These are phyloP conservation scores for Boechera divaricarpa DNA, from an alignment of 345 rosid species.

Conservation along the genomic window DNA sequence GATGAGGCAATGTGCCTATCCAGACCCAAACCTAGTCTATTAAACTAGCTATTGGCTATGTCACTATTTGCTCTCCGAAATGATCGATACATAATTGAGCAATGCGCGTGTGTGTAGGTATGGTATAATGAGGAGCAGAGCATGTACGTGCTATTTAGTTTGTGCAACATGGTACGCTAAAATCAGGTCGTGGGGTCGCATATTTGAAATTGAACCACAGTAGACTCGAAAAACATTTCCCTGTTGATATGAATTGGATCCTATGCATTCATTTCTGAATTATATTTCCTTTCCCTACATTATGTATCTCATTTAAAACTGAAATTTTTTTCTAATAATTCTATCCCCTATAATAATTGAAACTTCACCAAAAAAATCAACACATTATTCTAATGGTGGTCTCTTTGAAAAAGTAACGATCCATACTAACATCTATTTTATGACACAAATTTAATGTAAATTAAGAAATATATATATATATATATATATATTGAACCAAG, in stretches of 20 bases:
- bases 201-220: constrained; percentile 24
- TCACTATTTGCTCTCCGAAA: constrained; percentile 9
- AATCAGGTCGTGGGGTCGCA: constrained; percentile 42
- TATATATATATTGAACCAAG: not conserved
- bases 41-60: constrained; percentile 27
- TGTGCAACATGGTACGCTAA: constrained; percentile 38
- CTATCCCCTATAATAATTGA: constrained; percentile 5
- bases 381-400: not conserved
- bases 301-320: not conserved
- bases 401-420: constrained; percentile 16
- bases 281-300: constrained; percentile 25
- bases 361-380: not conserved
- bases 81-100: constrained; percentile 33
- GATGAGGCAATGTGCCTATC: constrained; percentile 4
- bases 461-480: not conserved
- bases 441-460: not conserved
- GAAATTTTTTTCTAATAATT: not conserved
- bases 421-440: not conserved
- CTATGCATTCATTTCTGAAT: constrained; percentile 33
- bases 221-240: constrained; percentile 2
- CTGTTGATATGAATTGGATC: constrained; percentile 39
- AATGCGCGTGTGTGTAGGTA: constrained; percentile 23
- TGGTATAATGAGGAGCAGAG: constrained; percentile 19
- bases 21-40: constrained; percentile 13
- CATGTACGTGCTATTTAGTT: constrained; percentile 27